A percentile compares a stretch with the other conserved stretches of the same genome.
These are phyloP conservation scores for Gymnopus androsaceus DNA, from an alignment of 1,284 basidiomycete species.

Conservation along the genomic window DNA sequence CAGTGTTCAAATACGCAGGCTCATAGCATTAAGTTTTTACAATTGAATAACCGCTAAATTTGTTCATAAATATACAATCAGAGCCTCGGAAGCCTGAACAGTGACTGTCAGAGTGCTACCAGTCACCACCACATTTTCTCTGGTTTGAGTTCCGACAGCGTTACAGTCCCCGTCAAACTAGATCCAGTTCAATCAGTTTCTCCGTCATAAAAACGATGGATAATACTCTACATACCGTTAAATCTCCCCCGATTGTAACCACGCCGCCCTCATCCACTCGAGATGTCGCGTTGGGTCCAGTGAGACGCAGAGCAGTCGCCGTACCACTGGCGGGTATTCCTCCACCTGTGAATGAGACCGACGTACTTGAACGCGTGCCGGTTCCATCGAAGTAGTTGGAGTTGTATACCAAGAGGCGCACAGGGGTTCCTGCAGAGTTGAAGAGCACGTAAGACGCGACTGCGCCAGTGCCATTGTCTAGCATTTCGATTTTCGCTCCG, in stretches of 20 bases:
- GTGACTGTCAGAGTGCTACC: constrained; percentile 30
- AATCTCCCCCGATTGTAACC: constrained; percentile 42
- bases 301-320: constrained; percentile 35
- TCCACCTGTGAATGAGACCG: constrained; percentile 34
- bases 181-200: neutral
- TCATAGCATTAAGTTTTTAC: too few relatives aligned
- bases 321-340: constrained; percentile 22
- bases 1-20: too few relatives aligned
- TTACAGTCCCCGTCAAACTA: constrained; percentile 19
- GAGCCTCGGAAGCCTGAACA: constrained; percentile 40
- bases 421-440: constrained; percentile 26
- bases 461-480: constrained; percentile 37
- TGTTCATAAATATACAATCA: constrained; percentile 37
- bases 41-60: too few relatives aligned
- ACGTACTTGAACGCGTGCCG: constrained; percentile 32
- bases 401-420: constrained; percentile 40
- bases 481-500: constrained; percentile 34
- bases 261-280: constrained; percentile 34
- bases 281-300: constrained; percentile 37
- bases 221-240: constrained; percentile 21
- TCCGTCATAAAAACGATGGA: constrained; percentile 7
- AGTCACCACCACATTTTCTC: constrained; percentile 31
- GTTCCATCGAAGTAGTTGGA: constrained; percentile 38
- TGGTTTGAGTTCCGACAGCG: constrained; percentile 29
- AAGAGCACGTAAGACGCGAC: constrained; percentile 40